Conservation (phyloP, 371 early-diverging fungal species). For the Mucor lusitanicus region DNA sequence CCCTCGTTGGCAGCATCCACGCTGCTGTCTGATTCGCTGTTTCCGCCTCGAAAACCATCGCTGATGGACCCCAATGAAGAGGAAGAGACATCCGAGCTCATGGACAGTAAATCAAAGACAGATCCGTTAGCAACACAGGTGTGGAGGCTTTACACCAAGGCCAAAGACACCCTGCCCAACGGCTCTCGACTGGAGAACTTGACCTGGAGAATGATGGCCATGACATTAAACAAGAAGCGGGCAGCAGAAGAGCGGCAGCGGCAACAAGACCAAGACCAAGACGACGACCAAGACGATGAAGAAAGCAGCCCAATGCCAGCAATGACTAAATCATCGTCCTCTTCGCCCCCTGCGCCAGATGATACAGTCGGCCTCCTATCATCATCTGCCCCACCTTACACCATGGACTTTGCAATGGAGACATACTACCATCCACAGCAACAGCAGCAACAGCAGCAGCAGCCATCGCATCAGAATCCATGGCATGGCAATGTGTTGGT, state of each 20-base stretch:
- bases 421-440: neutral
- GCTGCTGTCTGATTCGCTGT: neutral
- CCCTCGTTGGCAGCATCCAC: neutral
- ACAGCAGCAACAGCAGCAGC: neutral
- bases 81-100: conserved; percentile 24
- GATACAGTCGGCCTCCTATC: conserved; percentile 21
- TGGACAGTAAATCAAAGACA: conserved; percentile 9
- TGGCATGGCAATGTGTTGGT: conserved; percentile 21
- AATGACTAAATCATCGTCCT: neutral
- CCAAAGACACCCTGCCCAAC: conserved; percentile 67
- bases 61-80: neutral
- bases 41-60: conserved; percentile 3
- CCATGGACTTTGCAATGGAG: conserved; percentile 7
- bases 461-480: conserved; percentile 8
- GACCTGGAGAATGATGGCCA: conserved; percentile 75
- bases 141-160: conserved; percentile 72
- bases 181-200: conserved; percentile 69
- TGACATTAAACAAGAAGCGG: conserved; percentile 52
- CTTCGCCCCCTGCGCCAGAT: conserved; percentile 14
- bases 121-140: conserved; percentile 63
- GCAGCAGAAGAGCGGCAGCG: conserved; percentile 16
- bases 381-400: conserved; percentile 32
- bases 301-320: neutral
- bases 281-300: neutral
- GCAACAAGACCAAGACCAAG: neutral